These are phyloP conservation scores for Cornus suecica DNA, from an alignment of 148 eudicot genomes.

Conservation along the genomic window DNA sequence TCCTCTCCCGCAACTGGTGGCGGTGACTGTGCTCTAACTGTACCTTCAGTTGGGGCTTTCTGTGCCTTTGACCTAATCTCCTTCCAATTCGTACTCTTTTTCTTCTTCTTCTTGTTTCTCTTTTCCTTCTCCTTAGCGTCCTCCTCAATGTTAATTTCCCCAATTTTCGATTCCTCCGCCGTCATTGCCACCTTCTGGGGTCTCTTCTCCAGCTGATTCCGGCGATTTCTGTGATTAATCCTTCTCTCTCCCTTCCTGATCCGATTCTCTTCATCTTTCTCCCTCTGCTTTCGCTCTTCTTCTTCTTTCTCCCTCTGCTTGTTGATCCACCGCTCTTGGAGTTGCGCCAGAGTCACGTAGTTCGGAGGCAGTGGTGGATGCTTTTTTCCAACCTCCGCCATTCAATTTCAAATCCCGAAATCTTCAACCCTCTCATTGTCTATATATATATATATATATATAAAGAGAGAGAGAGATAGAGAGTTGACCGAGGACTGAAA, in stretches of 20 bases:
- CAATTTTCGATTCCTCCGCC: background rate
- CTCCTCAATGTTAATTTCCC: background rate
- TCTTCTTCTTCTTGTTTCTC: background rate
- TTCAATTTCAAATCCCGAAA: background rate
- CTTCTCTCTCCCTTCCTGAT: background rate
- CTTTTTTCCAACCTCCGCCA: background rate
- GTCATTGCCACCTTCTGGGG: background rate
- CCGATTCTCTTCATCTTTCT: background rate
- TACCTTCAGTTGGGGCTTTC: background rate
- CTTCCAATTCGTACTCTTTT: no score
- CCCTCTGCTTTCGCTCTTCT: background rate
- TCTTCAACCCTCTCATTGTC: background rate
- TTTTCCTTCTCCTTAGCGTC: background rate
- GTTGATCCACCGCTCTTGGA: constrained; percentile 20
- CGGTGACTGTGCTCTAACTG: background rate
- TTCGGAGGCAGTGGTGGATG: constrained; percentile 14
- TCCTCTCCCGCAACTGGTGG: background rate
- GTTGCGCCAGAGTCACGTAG: constrained; percentile 25
- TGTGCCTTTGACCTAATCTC: background rate
- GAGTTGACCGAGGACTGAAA: no score
- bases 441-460: background rate
- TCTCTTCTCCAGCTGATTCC: background rate
- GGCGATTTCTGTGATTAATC: background rate
- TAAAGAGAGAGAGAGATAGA: background rate
- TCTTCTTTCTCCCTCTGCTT: background rate